These are phyloP conservation scores for Fusarium sp. DNA, from an alignment of 2,329 filamentous ascomycete genomes.

Conservation along the genomic window DNA sequence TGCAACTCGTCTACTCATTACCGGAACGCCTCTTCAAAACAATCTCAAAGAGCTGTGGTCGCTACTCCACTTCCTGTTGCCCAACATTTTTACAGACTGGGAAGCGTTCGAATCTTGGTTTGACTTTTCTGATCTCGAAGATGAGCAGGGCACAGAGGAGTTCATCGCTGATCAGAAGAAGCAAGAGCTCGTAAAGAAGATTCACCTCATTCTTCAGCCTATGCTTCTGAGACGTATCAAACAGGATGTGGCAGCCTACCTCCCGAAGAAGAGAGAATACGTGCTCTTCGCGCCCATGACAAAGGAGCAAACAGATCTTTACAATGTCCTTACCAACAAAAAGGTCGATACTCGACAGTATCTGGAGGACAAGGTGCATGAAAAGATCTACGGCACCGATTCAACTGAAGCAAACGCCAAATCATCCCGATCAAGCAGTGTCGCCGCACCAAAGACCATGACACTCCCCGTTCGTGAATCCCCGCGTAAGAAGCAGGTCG, in stretches of 20 bases:
- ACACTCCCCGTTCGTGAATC: conserved; percentile 51
- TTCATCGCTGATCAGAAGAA: conserved; percentile 79
- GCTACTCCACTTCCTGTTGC: conserved; percentile 89
- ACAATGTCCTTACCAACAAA: conserved; percentile 71
- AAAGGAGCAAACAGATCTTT: conserved; percentile 88
- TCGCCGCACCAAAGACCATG: conserved; percentile 31
- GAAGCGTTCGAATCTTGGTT: conserved; percentile 97
- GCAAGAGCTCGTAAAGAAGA: conserved; percentile 68
- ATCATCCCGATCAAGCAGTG: conserved; percentile 53
- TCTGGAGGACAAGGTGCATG: conserved; percentile 80
- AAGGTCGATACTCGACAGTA: conserved; percentile 74
- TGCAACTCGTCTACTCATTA: conserved; percentile 90
- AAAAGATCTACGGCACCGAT: conserved; percentile 57
- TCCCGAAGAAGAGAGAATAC: conserved; percentile 98
- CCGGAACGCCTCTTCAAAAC: conserved; percentile 94
- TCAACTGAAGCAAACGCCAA: conserved; percentile 46
- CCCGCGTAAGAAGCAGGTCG: conserved; percentile 46
- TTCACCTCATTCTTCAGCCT: conserved; percentile 92
- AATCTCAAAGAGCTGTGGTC: conserved; percentile 97
- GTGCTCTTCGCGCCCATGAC: conserved; percentile 94
- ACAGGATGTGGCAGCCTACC: conserved; percentile 86
- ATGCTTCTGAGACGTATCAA: conserved; percentile 90
- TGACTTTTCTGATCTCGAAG: conserved; percentile 91
- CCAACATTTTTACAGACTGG: conserved; percentile 91
- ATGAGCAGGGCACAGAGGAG: conserved; percentile 80